Base-by-base conservation (phyloP, 495 filamentous ascomycete species). In the Aspergillus sclerotiicarbonarius region DNA sequence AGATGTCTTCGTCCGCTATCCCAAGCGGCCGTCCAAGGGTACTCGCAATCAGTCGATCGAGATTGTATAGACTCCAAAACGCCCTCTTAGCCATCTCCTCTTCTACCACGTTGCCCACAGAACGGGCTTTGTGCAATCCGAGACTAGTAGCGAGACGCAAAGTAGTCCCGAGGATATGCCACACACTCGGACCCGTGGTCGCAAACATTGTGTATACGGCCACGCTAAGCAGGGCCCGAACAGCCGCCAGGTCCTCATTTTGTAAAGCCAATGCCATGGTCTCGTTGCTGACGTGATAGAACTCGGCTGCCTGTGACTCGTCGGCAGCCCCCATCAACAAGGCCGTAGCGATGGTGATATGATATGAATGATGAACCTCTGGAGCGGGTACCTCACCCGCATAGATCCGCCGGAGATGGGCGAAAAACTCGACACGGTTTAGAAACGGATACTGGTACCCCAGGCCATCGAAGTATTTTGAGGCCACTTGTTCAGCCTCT, bases 21-120 rank as follows among this genome's bases (percentile, higher is more conserved):
- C 75, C 79, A 25, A 82, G 61, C 2, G 80, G 80, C 46, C 80
- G 73, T 13, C 76, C 77, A 0, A 82, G 59, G 1, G 80, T 81
- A 25, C 78, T 74, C 0, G 78, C 76, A 20, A 82, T 75, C 37
- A 81, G 69, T 8, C 80, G 76, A 51, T 82, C 80, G 10, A 82
- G 62, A 8, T 77, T 80, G 54, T 82, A 82, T 1, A 80, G 67
- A 60, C 77, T 81, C 80, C 80, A 82, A 50, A 81, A 82, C 0
- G 76, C 71, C 7, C 80, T 73, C 44, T 80, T 80, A 8, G 76
- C 64, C 69, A 80, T 78, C 52, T 82, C 80, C 19, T 81, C 67
- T 35, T 75, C 71, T 0, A 67, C 60, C 33, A 75, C 47, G 43
- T 63, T 78, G 9, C 62, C 50, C 29, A 67, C 67, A 0, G 75